Conservation (phyloP, 345 rosid genomes). For the Chamaenerion angustifolium region DNA sequence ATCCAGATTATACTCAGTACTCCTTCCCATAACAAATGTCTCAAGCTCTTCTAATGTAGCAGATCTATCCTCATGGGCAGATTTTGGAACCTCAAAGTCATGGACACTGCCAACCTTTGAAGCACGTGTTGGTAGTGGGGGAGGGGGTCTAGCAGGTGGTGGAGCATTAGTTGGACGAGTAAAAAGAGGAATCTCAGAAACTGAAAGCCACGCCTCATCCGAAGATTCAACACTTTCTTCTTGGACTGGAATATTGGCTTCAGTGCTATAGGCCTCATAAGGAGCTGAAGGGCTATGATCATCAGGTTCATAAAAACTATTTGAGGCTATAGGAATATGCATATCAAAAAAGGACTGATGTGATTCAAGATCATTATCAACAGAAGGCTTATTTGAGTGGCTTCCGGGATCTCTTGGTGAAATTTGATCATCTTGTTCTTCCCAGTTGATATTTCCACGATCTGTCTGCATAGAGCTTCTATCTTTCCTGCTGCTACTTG, state of each 20-base stretch:
- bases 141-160: conserved; percentile 98
- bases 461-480: conserved; percentile 32
- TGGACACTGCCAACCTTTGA: conserved; percentile 24
- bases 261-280: conserved; percentile 22
- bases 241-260: conserved; percentile 24
- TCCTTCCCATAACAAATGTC: conserved; percentile 46
- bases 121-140: conserved; percentile 67
- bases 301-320: conserved; percentile 20
- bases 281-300: conserved; percentile 8
- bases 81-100: conserved; percentile 28
- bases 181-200: conserved; percentile 84
- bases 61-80: conserved; percentile 27
- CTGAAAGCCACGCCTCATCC: conserved; percentile 84
- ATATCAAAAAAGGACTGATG: conserved; percentile 29
- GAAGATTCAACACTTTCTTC: conserved; percentile 41
- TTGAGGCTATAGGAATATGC: conserved; percentile 24
- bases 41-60: conserved; percentile 65
- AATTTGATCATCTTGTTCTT: conserved; percentile 27
- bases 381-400: conserved; percentile 12
- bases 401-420: conserved; percentile 14
- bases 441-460: conserved; percentile 15
- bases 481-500: conserved; percentile 34
- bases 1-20: conserved; percentile 20
- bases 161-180: conserved; percentile 74
- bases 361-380: conserved; percentile 32